phyloP scores from a whole-genome alignment of 352 stramenopile species.

The Halophytophthora batemanensis region DNA sequence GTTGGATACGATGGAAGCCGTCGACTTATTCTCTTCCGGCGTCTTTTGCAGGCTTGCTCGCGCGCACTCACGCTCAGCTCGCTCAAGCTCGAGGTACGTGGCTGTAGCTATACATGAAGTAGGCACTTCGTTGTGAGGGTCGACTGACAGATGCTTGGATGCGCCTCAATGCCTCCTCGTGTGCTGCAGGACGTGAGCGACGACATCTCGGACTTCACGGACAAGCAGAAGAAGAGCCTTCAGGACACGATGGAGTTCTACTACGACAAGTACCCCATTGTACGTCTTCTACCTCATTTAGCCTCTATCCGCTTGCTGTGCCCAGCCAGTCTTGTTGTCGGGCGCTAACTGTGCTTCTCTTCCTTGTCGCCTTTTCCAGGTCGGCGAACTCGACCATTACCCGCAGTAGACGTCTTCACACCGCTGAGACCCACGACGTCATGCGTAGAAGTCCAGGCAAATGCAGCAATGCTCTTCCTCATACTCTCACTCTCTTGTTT shows the following conservation, averaged over 20 bases:
- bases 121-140: too few relatives aligned
- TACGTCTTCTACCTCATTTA: slow-evolving; percentile 29
- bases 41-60: slow-evolving; percentile 57
- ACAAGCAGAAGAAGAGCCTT: slow-evolving; percentile 57
- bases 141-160: slow-evolving; percentile 1
- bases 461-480: too few relatives aligned
- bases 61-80: slow-evolving; percentile 66
- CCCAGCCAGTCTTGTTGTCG: too few relatives aligned
- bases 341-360: background rate
- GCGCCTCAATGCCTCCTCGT: background rate
- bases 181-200: slow-evolving; percentile 62
- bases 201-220: slow-evolving; percentile 62
- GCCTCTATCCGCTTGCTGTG: background rate
- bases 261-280: slow-evolving; percentile 82
- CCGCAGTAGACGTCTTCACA: too few relatives aligned
- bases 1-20: background rate
- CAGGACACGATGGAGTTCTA: slow-evolving; percentile 75
- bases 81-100: slow-evolving; percentile 57
- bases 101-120: background rate
- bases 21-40: background rate
- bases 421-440: too few relatives aligned
- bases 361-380: slow-evolving; percentile 15
- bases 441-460: too few relatives aligned
- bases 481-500: background rate
- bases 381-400: slow-evolving; percentile 38